phyloP scores from a whole-genome alignment of 2,329 filamentous ascomycete species.

The Sclerotinia trifoliorum region DNA sequence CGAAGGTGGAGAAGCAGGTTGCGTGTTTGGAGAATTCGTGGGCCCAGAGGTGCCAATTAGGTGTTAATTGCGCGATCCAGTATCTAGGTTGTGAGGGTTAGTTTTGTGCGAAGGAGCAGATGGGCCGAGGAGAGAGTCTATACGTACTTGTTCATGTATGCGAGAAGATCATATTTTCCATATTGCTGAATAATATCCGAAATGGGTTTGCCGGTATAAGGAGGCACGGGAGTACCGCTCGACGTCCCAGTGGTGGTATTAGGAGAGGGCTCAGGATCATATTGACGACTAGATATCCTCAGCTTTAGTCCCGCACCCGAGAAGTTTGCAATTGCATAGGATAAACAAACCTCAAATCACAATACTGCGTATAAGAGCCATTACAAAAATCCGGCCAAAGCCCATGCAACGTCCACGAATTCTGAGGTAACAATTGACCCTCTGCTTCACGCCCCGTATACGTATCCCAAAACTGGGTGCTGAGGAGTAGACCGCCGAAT shows the following conservation, averaged over 20 bases:
- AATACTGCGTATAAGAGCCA: slow-evolving; percentile 65
- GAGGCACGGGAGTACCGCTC: slow-evolving; percentile 52
- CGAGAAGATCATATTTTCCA: slow-evolving; percentile 58
- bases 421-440: slow-evolving; percentile 57
- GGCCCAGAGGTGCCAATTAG: slow-evolving; percentile 61
- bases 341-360: slow-evolving; percentile 50
- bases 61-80: slow-evolving; percentile 57
- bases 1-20: slow-evolving; percentile 66
- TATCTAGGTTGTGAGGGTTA: slow-evolving; percentile 36
- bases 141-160: slow-evolving; percentile 59
- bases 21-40: slow-evolving; percentile 69
- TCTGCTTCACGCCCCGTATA: slow-evolving; percentile 59
- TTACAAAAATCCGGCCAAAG: slow-evolving; percentile 48
- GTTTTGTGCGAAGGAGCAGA: not conserved
- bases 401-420: slow-evolving; percentile 54
- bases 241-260: slow-evolving; percentile 59
- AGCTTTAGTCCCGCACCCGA: not conserved
- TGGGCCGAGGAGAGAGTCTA: too few species aligned
- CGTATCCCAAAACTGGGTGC: slow-evolving; percentile 64
- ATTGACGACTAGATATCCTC: slow-evolving; percentile 50
- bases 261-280: slow-evolving; percentile 59
- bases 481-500: slow-evolving; percentile 59
- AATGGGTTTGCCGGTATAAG: slow-evolving; percentile 59
- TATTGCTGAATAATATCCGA: slow-evolving; percentile 58
- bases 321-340: not conserved